A percentile compares a stretch with the other conserved stretches of the same genome.
Evolutionary conservation across 768 basidiomycete genomes (phyloP).

Genomic region (Lentinula edodes): DNA sequence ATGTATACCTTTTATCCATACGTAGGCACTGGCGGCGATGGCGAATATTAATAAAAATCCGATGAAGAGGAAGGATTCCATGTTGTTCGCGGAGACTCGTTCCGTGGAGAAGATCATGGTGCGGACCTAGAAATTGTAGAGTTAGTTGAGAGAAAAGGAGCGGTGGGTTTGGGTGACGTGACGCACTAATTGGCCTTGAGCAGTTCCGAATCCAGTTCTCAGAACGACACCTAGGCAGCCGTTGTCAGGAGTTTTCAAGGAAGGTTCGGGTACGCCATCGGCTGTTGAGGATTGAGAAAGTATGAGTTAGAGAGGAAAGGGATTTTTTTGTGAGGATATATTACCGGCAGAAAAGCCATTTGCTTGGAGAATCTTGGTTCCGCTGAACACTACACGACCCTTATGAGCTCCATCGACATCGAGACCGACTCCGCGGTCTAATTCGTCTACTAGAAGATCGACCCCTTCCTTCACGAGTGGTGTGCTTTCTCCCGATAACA

Average conservation of each 20-base stretch:
- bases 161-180: not conserved
- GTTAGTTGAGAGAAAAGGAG: not conserved
- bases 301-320: constrained; percentile 19
- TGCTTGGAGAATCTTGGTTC: constrained; percentile 95
- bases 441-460: constrained; percentile 63
- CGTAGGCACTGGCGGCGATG: constrained; percentile 96
- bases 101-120: constrained; percentile 99
- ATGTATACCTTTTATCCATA: constrained; percentile 92
- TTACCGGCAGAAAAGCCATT: constrained; percentile 39
- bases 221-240: constrained; percentile 92
- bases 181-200: constrained; percentile 93
- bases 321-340: constrained; percentile 24
- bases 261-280: constrained; percentile 3
- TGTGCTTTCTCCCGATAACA: constrained; percentile 98
- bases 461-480: constrained; percentile 95
- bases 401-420: constrained; percentile 87
- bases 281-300: constrained; percentile 16
- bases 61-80: constrained; percentile 95
- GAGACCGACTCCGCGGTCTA: constrained; percentile 45
- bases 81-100: constrained; percentile 91
- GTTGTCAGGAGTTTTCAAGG: constrained; percentile 71
- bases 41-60: constrained; percentile 97
- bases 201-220: constrained; percentile 95
- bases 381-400: constrained; percentile 87
- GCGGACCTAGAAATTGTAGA: not conserved